Percentiles rank a stretch among this genome's conserved stretches.
Conservation (phyloP, 2,329 filamentous ascomycete species). For the Pezicula rhizophila region DNA sequence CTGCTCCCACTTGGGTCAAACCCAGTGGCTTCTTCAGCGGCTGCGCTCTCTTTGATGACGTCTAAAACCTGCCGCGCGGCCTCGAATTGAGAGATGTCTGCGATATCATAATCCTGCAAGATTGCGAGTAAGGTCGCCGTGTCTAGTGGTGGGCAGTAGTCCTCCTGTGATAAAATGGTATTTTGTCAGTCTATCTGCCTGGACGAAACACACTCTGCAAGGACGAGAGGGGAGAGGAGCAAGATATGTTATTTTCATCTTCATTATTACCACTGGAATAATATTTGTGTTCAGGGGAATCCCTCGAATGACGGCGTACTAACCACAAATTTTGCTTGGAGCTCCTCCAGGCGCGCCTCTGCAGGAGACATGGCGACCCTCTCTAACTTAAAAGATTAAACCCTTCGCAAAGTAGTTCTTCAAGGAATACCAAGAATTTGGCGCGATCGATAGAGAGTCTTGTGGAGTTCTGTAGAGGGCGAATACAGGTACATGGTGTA, state of each 20-base stretch:
- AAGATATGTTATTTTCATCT: no score
- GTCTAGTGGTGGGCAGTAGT: conserved; percentile 71
- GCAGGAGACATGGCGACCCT: not conserved
- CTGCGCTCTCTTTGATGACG: conserved; percentile 57
- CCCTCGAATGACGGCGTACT: conserved; percentile 2
- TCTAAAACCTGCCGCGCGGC: conserved; percentile 55
- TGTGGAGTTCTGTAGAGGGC: no score
- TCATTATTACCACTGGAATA: not conserved
- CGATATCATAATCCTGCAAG: conserved; percentile 64
- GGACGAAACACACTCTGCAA: not conserved
- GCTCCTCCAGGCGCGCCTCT: not conserved
- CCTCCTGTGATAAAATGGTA: conserved; percentile 41
- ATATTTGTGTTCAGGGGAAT: not conserved
- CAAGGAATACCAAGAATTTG: no score
- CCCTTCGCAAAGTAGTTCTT: not conserved
- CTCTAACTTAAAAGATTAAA: not conserved
- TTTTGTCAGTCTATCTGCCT: no score
- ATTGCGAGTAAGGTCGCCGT: conserved; percentile 73
- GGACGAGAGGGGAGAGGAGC: no score
- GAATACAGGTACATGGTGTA: no score
- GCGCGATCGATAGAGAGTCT: no score
- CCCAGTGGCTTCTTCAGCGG: conserved; percentile 62
- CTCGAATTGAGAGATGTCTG: conserved; percentile 42
- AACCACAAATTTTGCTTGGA: conserved; percentile 7
- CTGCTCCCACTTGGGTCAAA: conserved; percentile 75